Base-by-base conservation (phyloP, 768 basidiomycete species). In the Chiua virens region DNA sequence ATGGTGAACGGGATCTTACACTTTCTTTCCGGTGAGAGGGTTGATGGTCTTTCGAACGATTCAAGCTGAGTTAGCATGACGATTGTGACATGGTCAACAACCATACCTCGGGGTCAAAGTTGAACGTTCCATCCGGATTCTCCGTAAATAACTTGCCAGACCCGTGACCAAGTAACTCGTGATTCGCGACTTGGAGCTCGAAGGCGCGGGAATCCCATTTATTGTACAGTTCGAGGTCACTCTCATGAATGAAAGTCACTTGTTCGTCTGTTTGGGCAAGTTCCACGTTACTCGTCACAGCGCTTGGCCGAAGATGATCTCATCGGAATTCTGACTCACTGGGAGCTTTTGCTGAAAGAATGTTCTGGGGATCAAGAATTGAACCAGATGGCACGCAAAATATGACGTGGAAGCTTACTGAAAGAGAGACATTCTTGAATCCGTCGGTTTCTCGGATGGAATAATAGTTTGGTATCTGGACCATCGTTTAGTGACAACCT, bases 101-200 rank as follows among this genome's bases (percentile, higher is more conserved):
- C 84, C 70, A 81, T 85, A 62, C 63, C 56, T 80, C 78, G 11
- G 81, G 79, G 65, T 91, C 86, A 58, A 95, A 95, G 69, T 94
- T 94, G 68, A 86, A 81, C 44, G 75, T 82, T 9, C 92, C 92
- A 61, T 91, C 80, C 2, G 79, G 73, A 50, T 78, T 75, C 69
- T 94, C 89, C 60, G 86, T 81, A 64, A 93, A 89, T 1, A 91
- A 71, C 63, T 92, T 91, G 17, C 92, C 92, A 3, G 85, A 85
- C 11, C 90, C 91, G 56, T 94, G 89, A 0, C 92, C 92, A 14
- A 93, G 79, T 1, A 94, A 73, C 59, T 94, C 92, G 65, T 94
- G 92, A 63, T 90, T 92, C 11, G 92, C 92, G 18, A 95, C 92
- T 60, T 93, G 92, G 0, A 95, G 73, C 58, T 93, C 91, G 59